phyloP scores from a whole-genome alignment of 2,329 filamentous ascomycete genomes.

The Dothideomycetes sp. region DNA sequence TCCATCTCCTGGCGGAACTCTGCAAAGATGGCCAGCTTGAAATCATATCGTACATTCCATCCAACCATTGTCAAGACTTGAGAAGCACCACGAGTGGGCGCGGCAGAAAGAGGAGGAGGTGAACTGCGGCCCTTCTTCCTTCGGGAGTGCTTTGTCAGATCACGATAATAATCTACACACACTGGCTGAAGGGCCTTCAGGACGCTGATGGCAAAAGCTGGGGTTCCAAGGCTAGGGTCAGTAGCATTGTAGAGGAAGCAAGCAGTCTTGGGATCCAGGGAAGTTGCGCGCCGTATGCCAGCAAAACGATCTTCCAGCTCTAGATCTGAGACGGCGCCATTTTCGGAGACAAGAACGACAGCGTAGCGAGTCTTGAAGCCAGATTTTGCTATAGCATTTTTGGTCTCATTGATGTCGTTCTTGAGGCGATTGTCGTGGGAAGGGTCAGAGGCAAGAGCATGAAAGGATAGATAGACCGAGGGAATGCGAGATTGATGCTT shows the following conservation, averaged over 20 bases:
- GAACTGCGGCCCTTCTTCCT: constrained; percentile 76
- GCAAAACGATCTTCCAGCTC: constrained; percentile 68
- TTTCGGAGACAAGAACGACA: constrained; percentile 68
- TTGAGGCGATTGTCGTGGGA: constrained; percentile 71
- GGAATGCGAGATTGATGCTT: constrained; percentile 85
- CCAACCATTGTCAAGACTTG: constrained; percentile 75
- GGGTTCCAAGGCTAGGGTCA: constrained; percentile 60
- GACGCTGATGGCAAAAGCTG: constrained; percentile 63
- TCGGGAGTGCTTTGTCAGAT: constrained; percentile 82
- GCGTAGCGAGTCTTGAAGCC: constrained; percentile 71
- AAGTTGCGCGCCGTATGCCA: constrained; percentile 68
- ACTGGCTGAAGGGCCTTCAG: constrained; percentile 63
- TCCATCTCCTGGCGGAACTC: constrained; percentile 94
- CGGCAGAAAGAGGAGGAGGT: constrained; percentile 72
- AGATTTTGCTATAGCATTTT: constrained; percentile 56
- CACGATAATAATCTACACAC: constrained; percentile 83
- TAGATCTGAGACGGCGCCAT: constrained; percentile 42
- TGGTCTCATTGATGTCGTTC: constrained; percentile 77
- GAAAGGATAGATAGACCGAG: constrained; percentile 72
- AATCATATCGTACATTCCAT: constrained; percentile 92
- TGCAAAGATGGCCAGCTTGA: constrained; percentile 82
- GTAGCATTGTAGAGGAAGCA: constrained; percentile 75
- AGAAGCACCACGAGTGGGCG: constrained; percentile 74
- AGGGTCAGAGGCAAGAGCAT: constrained; percentile 62
- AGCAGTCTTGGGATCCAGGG: constrained; percentile 68